phyloP scores from a whole-genome alignment of 331 rosid species.

The Quercus phellos region DNA sequence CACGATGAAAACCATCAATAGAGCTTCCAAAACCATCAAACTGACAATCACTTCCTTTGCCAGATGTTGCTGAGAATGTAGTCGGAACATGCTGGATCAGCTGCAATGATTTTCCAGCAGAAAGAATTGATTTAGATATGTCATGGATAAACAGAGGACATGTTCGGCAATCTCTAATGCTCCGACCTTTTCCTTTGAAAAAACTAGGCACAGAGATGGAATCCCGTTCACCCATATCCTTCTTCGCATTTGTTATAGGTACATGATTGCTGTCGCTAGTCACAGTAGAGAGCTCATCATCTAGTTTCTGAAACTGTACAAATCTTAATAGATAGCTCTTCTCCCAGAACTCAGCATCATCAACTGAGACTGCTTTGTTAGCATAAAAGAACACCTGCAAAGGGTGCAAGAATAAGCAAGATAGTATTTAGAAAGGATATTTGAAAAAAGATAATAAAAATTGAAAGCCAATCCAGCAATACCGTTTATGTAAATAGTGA shows the following conservation, averaged over 20 bases:
- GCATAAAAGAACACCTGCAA: slow-evolving; percentile 84
- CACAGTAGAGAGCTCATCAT: slow-evolving; percentile 29
- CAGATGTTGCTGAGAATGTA: slow-evolving; percentile 27
- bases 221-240: slow-evolving; percentile 49
- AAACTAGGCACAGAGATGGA: slow-evolving; percentile 36
- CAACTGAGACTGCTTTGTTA: slow-evolving; percentile 61
- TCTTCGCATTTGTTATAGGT: slow-evolving; percentile 36
- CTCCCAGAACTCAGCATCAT: slow-evolving; percentile 93
- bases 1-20: slow-evolving; percentile 34
- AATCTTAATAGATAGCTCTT: slow-evolving; percentile 73
- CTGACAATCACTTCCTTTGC: slow-evolving; percentile 48
- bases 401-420: slow-evolving; percentile 18
- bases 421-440: slow-evolving; percentile 15
- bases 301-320: slow-evolving; percentile 38
- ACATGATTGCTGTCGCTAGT: slow-evolving; percentile 17
- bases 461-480: slow-evolving; percentile 4
- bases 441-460: not conserved
- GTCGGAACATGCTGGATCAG: slow-evolving; percentile 65
- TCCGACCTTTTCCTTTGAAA: slow-evolving; percentile 51
- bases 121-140: slow-evolving; percentile 69
- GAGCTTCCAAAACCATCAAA: slow-evolving; percentile 34
- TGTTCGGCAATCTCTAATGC: slow-evolving; percentile 39
- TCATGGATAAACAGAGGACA: slow-evolving; percentile 81
- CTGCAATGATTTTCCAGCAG: slow-evolving; percentile 97
- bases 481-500: not conserved